Conservation (phyloP, 768 basidiomycete species). For the Hypsizygus marmoreus region DNA sequence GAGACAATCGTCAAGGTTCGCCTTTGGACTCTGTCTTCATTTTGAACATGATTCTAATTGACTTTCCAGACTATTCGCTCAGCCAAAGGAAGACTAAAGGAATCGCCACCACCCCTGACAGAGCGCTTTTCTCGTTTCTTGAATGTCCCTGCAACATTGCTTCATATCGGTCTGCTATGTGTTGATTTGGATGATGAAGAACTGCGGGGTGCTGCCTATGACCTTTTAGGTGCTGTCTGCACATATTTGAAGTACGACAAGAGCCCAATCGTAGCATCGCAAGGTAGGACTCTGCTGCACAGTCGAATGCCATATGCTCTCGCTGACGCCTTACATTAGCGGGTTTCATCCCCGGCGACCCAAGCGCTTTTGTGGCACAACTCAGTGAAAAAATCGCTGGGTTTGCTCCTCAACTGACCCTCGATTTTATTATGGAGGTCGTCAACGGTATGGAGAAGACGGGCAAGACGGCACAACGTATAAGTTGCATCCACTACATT, state of each 20-base stretch:
- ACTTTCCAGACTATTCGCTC: constrained; percentile 61
- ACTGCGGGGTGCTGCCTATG: constrained; percentile 77
- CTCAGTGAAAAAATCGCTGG: constrained; percentile 73
- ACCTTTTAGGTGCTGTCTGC: constrained; percentile 77
- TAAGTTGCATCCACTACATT: constrained; percentile 79
- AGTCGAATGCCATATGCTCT: background rate
- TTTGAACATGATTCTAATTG: constrained; percentile 2
- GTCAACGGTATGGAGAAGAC: constrained; percentile 61
- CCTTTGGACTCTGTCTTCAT: background rate
- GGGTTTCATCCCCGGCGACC: constrained; percentile 70
- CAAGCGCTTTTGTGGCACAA: constrained; percentile 58
- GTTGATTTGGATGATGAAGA: constrained; percentile 74
- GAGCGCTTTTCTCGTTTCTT: constrained; percentile 78
- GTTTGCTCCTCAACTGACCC: constrained; percentile 78
- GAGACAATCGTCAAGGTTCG: constrained; percentile 76
- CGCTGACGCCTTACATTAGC: constrained; percentile 39
- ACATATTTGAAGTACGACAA: constrained; percentile 78
- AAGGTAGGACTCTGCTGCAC: constrained; percentile 46
- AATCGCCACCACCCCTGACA: constrained; percentile 48
- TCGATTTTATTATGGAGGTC: constrained; percentile 90
- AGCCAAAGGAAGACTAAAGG: constrained; percentile 73
- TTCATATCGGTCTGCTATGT: constrained; percentile 86
- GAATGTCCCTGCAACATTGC: constrained; percentile 81
- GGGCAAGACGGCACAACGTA: constrained; percentile 54
- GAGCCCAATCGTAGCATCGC: constrained; percentile 65